Base-by-base conservation (phyloP, 495 filamentous ascomycete species). In the Xylaria scruposa region DNA sequence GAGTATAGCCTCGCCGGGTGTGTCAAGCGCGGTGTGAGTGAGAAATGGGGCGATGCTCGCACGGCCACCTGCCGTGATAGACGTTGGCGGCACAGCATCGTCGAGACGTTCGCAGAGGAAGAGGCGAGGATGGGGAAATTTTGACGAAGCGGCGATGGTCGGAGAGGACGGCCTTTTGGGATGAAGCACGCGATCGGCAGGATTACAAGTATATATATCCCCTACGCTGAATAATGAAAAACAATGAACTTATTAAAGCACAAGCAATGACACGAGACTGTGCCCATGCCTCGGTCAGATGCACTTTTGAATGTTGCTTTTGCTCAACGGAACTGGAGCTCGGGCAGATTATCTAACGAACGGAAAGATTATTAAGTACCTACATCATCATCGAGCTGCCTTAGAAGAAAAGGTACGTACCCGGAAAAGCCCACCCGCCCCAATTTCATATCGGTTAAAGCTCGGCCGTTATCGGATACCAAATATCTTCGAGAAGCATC, bases 31-130 rank as follows among this genome's bases (percentile, higher is more conserved):
- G 77, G 42, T 33, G 73, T 72, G 51, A 69, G 72, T 26, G 59
- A 72, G 70, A 79, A 68, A 51, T 53, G 72, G 24, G 74, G 68
- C 31, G 74, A 65, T 2, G 71, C 76, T 46, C 80, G 81, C 65
- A 84, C 82, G 72, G 83, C 83, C 58, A 80, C 69, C 68, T 83
- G 81, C 84, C 87, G 87, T 73, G 84, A 81, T 24, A 87, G 72
- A 64, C 79, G 83, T 78, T 87, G 85, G 72, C 84, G 82, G 78
- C 84, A 84, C 76, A 87, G 78, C 85, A 87, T 89, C 58, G 70
- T 83, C 60, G 44, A 64, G 38, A 21, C 33, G 58, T 67, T 68
- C 60, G 44, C 24, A 67, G 17, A 8, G 12, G 17, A 38, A 60
- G 17, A 60, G 58, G 58, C 58, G 38, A 38, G 60, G 38, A 44